Evolutionary conservation across 129 eudicot genomes (phyloP).

Genomic region (Saposhnikovia divaricata): DNA sequence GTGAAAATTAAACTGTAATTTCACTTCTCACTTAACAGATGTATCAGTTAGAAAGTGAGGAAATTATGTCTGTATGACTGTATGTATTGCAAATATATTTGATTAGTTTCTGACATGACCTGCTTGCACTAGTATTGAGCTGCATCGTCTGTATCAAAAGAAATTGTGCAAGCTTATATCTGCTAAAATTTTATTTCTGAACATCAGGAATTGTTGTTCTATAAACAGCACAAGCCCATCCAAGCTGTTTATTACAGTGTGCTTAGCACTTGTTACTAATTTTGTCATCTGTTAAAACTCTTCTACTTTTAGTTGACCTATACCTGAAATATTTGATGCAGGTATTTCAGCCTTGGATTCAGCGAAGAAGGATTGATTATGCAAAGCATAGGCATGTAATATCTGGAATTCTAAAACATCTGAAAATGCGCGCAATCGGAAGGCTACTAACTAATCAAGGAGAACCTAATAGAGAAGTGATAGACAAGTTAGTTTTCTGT

Average conservation of each 20-base stretch:
- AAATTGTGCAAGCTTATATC: background rate
- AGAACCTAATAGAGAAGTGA: conserved; percentile 40
- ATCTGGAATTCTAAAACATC: conserved; percentile 53
- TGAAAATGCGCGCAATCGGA: conserved; percentile 53
- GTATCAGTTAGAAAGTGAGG: background rate
- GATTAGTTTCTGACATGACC: background rate
- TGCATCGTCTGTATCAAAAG: background rate
- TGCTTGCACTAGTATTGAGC: background rate
- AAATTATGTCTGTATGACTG: background rate
- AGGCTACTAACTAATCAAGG: conserved; percentile 51
- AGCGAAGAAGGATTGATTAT: conserved; percentile 52
- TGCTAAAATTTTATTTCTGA: background rate
- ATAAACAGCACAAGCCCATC: background rate
- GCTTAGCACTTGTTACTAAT: background rate
- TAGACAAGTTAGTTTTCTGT: conserved; percentile 35
- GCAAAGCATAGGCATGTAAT: conserved; percentile 64
- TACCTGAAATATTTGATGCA: conserved; percentile 10
- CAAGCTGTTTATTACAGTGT: background rate
- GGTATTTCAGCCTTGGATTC: conserved; percentile 51
- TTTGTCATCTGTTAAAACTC: background rate
- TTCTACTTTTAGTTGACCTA: background rate
- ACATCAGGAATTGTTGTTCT: background rate
- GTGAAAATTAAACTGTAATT: background rate
- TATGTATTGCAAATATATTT: background rate
- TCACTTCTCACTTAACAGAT: background rate